Conservation (phyloP, 140 eudicot species). For the Bidens hawaiensis region DNA sequence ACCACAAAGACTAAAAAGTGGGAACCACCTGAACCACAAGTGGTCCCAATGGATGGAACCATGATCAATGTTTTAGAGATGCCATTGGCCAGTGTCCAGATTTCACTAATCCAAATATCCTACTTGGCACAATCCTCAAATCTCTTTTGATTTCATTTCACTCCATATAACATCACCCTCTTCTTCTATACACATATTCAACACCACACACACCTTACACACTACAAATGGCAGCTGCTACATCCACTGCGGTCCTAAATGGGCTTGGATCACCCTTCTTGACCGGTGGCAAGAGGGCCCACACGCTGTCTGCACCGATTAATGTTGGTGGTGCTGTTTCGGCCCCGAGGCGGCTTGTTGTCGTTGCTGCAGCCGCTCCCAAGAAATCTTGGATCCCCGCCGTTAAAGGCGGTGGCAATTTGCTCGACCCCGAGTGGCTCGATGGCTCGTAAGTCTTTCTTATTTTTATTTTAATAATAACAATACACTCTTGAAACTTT, state of each 20-base stretch:
- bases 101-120: slow-evolving; percentile 73
- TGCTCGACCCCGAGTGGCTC: slow-evolving; percentile 95
- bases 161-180: slow-evolving; percentile 24
- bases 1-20: slow-evolving; percentile 36
- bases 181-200: slow-evolving; percentile 26
- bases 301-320: slow-evolving; percentile 40
- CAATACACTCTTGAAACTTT: too few relatives aligned
- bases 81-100: slow-evolving; percentile 68
- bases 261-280: slow-evolving; percentile 75
- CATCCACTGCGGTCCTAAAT: slow-evolving; percentile 68
- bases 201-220: slow-evolving; percentile 1
- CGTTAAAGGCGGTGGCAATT: slow-evolving; percentile 74
- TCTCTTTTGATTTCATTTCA: slow-evolving; percentile 33
- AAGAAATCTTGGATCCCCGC: slow-evolving; percentile 98
- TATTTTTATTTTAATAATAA: too few relatives aligned
- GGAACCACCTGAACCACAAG: slow-evolving; percentile 24
- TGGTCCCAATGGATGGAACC: slow-evolving; percentile 4
- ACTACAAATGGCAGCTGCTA: slow-evolving; percentile 47
- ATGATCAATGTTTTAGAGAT: slow-evolving; percentile 19
- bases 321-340: slow-evolving; percentile 17
- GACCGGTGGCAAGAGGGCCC: slow-evolving; percentile 69
- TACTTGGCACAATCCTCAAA: slow-evolving; percentile 51
- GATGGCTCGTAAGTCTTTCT: slow-evolving; percentile 83
- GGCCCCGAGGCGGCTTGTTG: slow-evolving; percentile 47
- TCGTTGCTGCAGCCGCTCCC: slow-evolving; percentile 72